These are phyloP conservation scores for Apiotrichum gamsii DNA, from an alignment of 1,284 basidiomycete species.

Conservation along the genomic window DNA sequence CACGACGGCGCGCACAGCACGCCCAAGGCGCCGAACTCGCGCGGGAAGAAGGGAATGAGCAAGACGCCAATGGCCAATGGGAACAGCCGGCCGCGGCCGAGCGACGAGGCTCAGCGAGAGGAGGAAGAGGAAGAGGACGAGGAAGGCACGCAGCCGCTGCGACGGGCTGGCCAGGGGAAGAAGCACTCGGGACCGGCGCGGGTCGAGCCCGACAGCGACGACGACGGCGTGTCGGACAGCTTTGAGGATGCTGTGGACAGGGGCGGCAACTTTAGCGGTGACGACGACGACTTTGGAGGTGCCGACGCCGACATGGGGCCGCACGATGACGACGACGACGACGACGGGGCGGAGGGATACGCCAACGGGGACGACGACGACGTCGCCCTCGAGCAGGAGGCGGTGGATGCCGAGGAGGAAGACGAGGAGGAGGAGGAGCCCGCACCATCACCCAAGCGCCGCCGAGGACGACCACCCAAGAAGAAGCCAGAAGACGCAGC, in stretches of 20 bases:
- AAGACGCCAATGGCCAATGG: too few species aligned
- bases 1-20: too few species aligned
- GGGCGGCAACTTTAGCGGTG: background rate
- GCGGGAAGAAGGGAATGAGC: too few species aligned
- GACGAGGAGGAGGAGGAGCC: constrained; percentile 3
- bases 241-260: background rate
- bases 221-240: constrained; percentile 16
- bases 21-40: too few species aligned
- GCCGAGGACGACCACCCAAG: constrained; percentile 8
- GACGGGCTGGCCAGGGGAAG: background rate
- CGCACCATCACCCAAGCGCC: background rate
- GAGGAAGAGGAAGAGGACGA: background rate
- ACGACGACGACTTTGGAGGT: background rate
- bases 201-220: constrained; percentile 19
- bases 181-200: background rate
- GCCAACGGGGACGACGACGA: background rate
- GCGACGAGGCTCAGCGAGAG: constrained; percentile 26
- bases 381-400: background rate
- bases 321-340: constrained; percentile 1
- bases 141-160: constrained; percentile 12
- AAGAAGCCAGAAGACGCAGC: too few species aligned
- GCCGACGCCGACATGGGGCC: constrained; percentile 1
- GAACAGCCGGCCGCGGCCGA: background rate
- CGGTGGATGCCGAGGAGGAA: background rate
- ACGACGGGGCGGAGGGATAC: constrained; percentile 3